phyloP scores from a whole-genome alignment of 306 rosid genomes.

The Cajanus cajan region DNA sequence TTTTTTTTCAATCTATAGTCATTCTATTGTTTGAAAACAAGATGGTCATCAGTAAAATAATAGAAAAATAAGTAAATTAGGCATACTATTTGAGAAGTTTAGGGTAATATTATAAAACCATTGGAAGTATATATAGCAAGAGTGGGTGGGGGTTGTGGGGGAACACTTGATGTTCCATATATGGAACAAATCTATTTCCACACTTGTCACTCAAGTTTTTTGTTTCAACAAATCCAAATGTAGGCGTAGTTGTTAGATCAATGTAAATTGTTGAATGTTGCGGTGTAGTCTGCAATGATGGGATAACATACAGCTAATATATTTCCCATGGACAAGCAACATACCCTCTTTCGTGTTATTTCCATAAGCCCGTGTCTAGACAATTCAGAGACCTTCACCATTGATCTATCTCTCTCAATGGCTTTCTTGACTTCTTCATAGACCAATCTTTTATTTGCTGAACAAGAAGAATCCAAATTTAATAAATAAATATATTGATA shows the following conservation, averaged over 20 bases:
- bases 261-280: conserved; percentile 6
- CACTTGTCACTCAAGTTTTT: background rate
- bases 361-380: conserved; percentile 97
- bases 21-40: background rate
- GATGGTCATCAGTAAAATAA: background rate
- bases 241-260: conserved; percentile 15
- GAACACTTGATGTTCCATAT: background rate
- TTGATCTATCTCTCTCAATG: conserved; percentile 86
- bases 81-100: conserved; percentile 2
- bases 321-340: conserved; percentile 28
- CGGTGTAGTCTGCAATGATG: background rate
- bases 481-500: conserved; percentile 23
- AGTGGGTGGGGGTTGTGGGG: too few species aligned
- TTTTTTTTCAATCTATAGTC: conserved; percentile 22
- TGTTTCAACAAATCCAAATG: conserved; percentile 8
- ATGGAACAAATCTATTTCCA: conserved; percentile 7
- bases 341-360: conserved; percentile 96
- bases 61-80: background rate
- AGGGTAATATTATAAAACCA: conserved; percentile 9
- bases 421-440: conserved; percentile 97
- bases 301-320: conserved; percentile 23
- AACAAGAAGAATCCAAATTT: conserved; percentile 35
- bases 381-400: conserved; percentile 88
- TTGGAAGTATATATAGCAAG: background rate
- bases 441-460: conserved; percentile 90